Evolutionary conservation across 495 filamentous ascomycete genomes (phyloP).

Genomic region (Mycothermus thermophilus): DNA sequence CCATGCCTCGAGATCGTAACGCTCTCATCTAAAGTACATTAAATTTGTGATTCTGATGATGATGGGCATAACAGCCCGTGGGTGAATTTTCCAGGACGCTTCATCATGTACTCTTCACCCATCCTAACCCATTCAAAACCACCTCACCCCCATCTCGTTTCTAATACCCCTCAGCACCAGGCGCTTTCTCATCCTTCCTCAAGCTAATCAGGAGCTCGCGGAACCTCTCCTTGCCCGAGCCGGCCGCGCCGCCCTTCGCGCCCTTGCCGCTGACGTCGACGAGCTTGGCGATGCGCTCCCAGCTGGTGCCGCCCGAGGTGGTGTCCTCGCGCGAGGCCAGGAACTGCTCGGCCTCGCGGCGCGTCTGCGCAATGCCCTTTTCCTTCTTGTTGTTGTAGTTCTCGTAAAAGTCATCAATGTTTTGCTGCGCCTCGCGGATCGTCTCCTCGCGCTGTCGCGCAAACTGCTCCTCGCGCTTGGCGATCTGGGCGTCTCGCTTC

Average conservation of each 20-base stretch:
- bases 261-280: conserved; percentile 95
- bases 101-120: no score
- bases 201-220: conserved; percentile 79
- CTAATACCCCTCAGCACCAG: conserved; percentile 53
- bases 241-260: conserved; percentile 63
- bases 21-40: conserved; percentile 10
- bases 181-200: conserved; percentile 88
- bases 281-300: conserved; percentile 94
- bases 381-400: conserved; percentile 97
- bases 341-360: conserved; percentile 89
- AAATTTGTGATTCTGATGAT: conserved; percentile 3
- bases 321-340: conserved; percentile 79
- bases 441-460: conserved; percentile 66
- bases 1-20: no score
- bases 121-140: no score
- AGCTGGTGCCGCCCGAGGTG: conserved; percentile 84
- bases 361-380: conserved; percentile 71
- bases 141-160: not conserved
- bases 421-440: conserved; percentile 67
- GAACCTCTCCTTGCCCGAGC: conserved; percentile 89
- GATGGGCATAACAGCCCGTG: not conserved
- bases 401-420: conserved; percentile 98
- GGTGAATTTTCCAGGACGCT: no score
- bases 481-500: conserved; percentile 61
- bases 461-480: conserved; percentile 65